Percentiles rank a stretch among this genome's conserved stretches.
Conservation (phyloP, 163 green algal genomes). For the Scenedesmus sp. region DNA sequence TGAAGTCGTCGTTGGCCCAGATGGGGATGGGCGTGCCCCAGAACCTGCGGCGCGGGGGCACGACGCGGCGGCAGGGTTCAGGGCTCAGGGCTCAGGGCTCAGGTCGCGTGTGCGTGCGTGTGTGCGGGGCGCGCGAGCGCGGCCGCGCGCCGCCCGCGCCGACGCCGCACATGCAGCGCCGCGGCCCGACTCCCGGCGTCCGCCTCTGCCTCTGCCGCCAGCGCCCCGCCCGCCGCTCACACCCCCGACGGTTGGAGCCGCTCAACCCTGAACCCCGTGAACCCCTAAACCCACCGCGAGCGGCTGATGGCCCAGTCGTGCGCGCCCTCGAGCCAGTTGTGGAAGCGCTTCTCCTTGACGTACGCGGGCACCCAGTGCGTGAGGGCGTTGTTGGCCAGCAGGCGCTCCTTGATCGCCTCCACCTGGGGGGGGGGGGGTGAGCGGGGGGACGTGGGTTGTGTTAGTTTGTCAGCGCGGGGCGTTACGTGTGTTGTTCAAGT, state of each 20-base stretch:
- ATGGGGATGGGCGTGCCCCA: conserved; percentile 99
- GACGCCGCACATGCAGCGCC: conserved; percentile 39
- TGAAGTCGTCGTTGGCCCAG: conserved; percentile 81
- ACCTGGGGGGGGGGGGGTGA: conserved; percentile 62
- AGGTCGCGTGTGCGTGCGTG: too few species aligned
- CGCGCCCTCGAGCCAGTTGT: conserved; percentile 98
- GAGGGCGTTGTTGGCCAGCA: conserved; percentile 91
- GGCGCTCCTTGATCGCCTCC: conserved; percentile 87
- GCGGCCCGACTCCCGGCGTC: background rate
- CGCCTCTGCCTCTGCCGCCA: too few species aligned
- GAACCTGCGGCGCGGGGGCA: conserved; percentile 84
- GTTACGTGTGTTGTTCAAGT: too few species aligned
- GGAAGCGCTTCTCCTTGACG: conserved; percentile 99
- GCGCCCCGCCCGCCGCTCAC: background rate
- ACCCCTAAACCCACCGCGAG: conserved; percentile 30
- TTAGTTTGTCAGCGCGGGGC: too few species aligned
- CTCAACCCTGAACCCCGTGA: too few species aligned
- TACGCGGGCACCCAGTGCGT: conserved; percentile 96
- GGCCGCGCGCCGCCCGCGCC: too few species aligned
- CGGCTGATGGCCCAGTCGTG: conserved; percentile 89
- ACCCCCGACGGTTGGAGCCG: too few species aligned
- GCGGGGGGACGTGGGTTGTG: too few species aligned
- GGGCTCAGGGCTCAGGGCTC: too few species aligned
- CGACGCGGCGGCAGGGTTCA: too few species aligned
- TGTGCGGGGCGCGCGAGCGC: too few species aligned